These are phyloP conservation scores for Rhodotorula paludigena DNA, from an alignment of 768 basidiomycete genomes.

Conservation along the genomic window DNA sequence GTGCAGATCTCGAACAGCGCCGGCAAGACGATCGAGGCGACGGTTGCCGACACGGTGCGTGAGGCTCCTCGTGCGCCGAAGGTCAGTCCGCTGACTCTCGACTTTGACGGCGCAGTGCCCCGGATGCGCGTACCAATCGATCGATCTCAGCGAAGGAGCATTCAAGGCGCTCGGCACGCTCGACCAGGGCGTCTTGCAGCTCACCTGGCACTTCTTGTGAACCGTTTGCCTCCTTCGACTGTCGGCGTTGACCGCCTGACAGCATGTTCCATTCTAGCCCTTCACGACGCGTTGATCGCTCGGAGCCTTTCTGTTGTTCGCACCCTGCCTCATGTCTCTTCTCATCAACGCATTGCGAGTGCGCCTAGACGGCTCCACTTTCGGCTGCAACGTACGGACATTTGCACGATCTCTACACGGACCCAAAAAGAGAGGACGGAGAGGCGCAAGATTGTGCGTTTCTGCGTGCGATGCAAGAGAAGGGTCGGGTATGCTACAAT, in stretches of 20 bases:
- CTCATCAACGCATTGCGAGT: no score
- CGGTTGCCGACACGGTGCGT: slow-evolving; percentile 59
- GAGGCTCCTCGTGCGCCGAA: no score
- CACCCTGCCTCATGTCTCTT: background rate
- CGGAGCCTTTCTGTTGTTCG: background rate
- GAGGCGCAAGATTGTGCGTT: no score
- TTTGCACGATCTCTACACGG: no score
- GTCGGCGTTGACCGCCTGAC: background rate
- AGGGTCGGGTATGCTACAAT: no score
- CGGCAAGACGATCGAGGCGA: slow-evolving; percentile 59
- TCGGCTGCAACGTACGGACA: no score
- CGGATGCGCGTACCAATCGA: slow-evolving; percentile 33
- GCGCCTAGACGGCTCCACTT: no score
- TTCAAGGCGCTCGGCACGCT: slow-evolving; percentile 32
- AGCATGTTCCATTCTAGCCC: no score
- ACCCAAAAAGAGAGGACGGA: no score
- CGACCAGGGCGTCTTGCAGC: slow-evolving; percentile 17
- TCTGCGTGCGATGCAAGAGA: no score
- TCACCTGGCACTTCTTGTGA: background rate
- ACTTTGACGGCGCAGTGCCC: background rate
- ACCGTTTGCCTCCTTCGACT: background rate
- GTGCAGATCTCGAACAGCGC: slow-evolving; percentile 55
- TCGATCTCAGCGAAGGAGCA: slow-evolving; percentile 24
- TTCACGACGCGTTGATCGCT: no score
- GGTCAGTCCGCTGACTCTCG: no score